A percentile compares a stretch with the other conserved stretches of the same genome.
phyloP scores from a whole-genome alignment of 257 asterid species.

The Nicotiana knightiana region DNA sequence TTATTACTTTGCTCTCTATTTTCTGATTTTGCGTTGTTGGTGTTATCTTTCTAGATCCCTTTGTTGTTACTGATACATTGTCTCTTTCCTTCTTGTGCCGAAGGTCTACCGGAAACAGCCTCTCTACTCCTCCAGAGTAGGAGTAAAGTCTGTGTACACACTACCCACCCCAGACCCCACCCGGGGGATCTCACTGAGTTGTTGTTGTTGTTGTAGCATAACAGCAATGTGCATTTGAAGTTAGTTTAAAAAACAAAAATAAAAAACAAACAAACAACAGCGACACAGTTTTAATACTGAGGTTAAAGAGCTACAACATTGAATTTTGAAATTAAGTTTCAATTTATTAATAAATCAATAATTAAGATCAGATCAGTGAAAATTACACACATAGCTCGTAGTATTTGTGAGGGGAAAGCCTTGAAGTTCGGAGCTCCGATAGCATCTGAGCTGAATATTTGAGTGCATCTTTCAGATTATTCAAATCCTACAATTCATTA shows the following conservation, averaged over 20 bases:
- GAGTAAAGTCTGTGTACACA: too few species aligned
- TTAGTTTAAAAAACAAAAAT: neutral
- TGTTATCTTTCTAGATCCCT: too few species aligned
- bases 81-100: too few species aligned
- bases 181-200: too few species aligned
- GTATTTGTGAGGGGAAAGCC: conserved; percentile 97
- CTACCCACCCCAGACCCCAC: too few species aligned
- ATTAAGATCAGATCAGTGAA: conserved; percentile 18
- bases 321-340: neutral
- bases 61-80: too few species aligned
- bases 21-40: too few species aligned
- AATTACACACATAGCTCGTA: conserved; percentile 81
- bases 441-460: conserved; percentile 99
- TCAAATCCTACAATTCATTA: conserved; percentile 52
- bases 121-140: too few species aligned
- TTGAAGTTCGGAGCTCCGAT: conserved; percentile 96
- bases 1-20: too few species aligned
- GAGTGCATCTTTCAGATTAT: conserved; percentile 90
- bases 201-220: neutral
- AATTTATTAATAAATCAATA: neutral
- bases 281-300: neutral
- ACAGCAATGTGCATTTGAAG: neutral
- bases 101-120: too few species aligned
- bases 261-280: neutral
- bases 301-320: neutral